A percentile compares a stretch with the other conserved stretches of the same genome.
Evolutionary conservation across 148 eudicot genomes (phyloP).

Genomic region (Cornus florida): DNA sequence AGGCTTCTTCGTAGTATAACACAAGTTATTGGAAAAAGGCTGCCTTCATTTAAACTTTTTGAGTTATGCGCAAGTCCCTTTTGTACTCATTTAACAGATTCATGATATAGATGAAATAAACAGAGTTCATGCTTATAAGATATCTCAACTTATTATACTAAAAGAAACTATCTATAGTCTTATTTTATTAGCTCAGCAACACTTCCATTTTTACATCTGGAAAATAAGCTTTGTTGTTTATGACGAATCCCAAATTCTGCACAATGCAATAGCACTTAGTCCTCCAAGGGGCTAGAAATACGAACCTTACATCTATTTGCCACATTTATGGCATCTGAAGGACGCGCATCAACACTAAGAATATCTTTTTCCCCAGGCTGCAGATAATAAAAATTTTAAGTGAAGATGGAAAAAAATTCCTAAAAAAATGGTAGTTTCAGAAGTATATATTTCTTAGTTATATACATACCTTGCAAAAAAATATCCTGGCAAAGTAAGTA

Average conservation of each 20-base stretch:
- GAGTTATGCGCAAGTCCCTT: neutral
- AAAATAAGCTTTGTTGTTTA: neutral
- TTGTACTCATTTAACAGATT: neutral
- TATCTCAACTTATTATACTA: neutral
- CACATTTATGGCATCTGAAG: conserved; percentile 84
- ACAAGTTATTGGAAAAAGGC: neutral
- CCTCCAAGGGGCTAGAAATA: conserved; percentile 5
- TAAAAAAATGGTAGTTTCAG: neutral
- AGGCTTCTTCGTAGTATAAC: neutral
- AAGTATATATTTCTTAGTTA: neutral
- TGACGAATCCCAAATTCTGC: neutral
- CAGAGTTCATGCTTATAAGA: neutral
- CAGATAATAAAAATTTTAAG: conserved; percentile 1
- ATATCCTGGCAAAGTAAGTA: conserved; percentile 61
- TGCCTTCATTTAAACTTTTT: neutral
- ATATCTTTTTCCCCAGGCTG: conserved; percentile 54
- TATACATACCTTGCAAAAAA: conserved; percentile 54
- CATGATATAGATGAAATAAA: neutral
- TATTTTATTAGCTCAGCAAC: neutral
- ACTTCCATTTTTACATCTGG: neutral
- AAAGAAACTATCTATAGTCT: neutral
- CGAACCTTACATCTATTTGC: conserved; percentile 68
- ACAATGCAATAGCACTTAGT: neutral
- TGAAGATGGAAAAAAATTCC: neutral
- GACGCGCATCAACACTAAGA: conserved; percentile 70